Evolutionary conservation across 306 rosid species (phyloP).

Genomic region (Quercus mongolica): DNA sequence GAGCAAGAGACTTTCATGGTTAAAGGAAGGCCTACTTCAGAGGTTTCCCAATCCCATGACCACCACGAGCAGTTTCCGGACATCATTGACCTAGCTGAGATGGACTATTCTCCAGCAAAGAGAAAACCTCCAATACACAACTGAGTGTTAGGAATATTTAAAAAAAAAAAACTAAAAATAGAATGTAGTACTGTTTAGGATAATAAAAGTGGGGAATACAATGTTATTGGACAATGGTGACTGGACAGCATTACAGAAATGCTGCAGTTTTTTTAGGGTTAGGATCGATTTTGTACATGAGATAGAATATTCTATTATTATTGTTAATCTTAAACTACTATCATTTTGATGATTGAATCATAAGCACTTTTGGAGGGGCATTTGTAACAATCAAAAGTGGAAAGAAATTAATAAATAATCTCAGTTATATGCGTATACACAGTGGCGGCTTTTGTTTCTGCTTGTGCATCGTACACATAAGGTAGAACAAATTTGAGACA

Average conservation of each 20-base stretch:
- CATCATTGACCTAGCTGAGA: constrained; percentile 37
- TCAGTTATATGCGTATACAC: not conserved
- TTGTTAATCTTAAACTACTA: not conserved
- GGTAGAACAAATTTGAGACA: not conserved
- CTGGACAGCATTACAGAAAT: constrained; percentile 44
- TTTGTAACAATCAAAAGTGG: constrained; percentile 2
- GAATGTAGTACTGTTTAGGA: not conserved
- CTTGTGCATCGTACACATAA: not conserved
- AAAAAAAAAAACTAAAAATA: not conserved
- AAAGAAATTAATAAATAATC: not conserved
- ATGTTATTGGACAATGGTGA: too few species aligned
- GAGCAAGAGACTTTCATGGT: constrained; percentile 1
- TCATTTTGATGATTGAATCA: constrained; percentile 1
- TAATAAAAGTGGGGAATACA: not conserved
- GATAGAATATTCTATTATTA: not conserved
- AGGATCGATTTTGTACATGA: constrained; percentile 22
- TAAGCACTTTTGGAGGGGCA: not conserved
- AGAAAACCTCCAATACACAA: constrained; percentile 58
- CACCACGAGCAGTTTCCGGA: constrained; percentile 21
- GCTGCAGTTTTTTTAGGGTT: constrained; percentile 50
- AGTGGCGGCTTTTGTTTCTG: not conserved
- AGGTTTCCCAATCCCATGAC: not conserved
- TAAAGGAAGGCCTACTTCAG: constrained; percentile 9
- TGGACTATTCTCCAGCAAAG: constrained; percentile 59
- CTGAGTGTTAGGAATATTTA: constrained; percentile 12